phyloP scores from a whole-genome alignment of 192 early-diverging fungal genomes.

The Coemansia sp. region DNA sequence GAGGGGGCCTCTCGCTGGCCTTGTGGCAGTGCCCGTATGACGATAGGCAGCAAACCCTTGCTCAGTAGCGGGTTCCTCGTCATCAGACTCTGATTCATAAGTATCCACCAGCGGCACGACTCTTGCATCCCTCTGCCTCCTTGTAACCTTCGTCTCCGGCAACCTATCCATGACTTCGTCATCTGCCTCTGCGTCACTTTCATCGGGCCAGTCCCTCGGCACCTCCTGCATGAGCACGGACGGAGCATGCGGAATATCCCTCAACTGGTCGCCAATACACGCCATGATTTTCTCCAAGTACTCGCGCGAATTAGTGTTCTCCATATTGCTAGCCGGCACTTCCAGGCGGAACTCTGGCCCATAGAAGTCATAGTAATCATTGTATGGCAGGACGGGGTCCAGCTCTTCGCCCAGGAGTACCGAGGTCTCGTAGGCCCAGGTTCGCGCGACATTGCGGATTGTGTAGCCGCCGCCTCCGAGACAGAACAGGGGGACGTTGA shows the following conservation, averaged over 20 bases:
- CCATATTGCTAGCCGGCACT: constrained; percentile 83
- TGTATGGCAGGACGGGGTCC: constrained; percentile 75
- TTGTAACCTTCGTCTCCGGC: constrained; percentile 33
- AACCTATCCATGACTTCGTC: constrained; percentile 34
- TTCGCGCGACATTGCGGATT: constrained; percentile 90
- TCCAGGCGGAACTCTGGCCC: constrained; percentile 90
- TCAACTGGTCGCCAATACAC: constrained; percentile 62
- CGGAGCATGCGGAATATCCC: constrained; percentile 65
- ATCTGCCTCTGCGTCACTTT: constrained; percentile 45
- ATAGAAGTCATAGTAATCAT: constrained; percentile 89
- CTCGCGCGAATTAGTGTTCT: constrained; percentile 84
- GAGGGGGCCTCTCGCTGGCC: constrained; percentile 14
- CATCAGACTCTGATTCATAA: constrained; percentile 47
- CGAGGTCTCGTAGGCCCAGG: constrained; percentile 95
- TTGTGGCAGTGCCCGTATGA: constrained; percentile 43
- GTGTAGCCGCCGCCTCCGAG: constrained; percentile 98
- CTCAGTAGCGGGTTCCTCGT: constrained; percentile 17
- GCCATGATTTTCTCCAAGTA: constrained; percentile 71
- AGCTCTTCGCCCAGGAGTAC: constrained; percentile 75
- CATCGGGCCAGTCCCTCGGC: constrained; percentile 50
- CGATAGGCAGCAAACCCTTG: constrained; percentile 24
- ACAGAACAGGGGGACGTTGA: constrained; percentile 88
- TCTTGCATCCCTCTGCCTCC: constrained; percentile 39
- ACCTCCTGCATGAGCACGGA: constrained; percentile 52
- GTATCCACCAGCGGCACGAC: constrained; percentile 50